phyloP scores from a whole-genome alignment of 78 protist genomes.

The Chrysochromulina parva region DNA sequence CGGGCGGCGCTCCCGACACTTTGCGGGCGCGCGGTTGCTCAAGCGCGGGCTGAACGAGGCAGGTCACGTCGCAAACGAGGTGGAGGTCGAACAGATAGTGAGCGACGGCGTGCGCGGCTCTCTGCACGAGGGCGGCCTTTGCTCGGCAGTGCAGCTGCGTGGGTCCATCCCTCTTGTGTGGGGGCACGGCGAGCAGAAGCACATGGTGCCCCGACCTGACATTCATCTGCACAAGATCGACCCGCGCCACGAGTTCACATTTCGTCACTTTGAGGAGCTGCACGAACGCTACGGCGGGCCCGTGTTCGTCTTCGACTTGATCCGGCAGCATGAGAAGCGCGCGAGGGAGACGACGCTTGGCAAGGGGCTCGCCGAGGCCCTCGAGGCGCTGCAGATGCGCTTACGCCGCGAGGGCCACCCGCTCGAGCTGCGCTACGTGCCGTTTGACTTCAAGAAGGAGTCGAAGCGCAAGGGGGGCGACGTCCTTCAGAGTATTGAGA shows the following conservation, averaged over 20 bases:
- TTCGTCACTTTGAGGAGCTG: background rate
- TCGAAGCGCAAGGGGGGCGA: background rate
- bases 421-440: background rate
- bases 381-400: conserved; percentile 65
- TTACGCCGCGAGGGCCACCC: background rate
- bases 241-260: background rate
- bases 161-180: conserved; percentile 97
- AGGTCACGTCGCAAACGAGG: conserved; percentile 96
- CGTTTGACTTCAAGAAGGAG: conserved; percentile 34
- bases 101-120: background rate
- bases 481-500: background rate
- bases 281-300: conserved; percentile 38
- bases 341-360: conserved; percentile 85
- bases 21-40: conserved; percentile 96
- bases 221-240: background rate
- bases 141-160: conserved; percentile 77
- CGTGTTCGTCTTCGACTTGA: conserved; percentile 69
- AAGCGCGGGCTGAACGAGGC: conserved; percentile 86
- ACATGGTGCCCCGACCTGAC: conserved; percentile 26
- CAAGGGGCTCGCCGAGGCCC: conserved; percentile 55
- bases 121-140: background rate
- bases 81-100: conserved; percentile 96
- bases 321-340: conserved; percentile 81
- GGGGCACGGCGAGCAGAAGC: conserved; percentile 69
- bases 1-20: conserved; percentile 89